phyloP scores from a whole-genome alignment of 2,329 filamentous ascomycete species.

The Botryotinia globosa region DNA sequence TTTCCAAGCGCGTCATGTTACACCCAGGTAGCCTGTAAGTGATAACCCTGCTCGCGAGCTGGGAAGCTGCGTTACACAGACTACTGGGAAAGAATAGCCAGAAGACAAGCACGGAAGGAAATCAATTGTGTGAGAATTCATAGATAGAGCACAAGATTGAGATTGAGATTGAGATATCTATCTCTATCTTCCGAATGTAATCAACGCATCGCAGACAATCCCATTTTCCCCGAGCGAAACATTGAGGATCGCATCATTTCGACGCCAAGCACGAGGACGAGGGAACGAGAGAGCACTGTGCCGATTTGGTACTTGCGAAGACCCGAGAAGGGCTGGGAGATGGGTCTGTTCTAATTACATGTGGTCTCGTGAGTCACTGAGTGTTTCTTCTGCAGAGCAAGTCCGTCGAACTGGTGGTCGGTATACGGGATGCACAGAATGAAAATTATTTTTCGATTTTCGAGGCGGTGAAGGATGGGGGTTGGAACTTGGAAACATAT shows the following conservation, averaged over 20 bases:
- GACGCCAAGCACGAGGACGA: background rate
- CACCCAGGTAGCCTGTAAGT: background rate
- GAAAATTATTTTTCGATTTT: background rate
- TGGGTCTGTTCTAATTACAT: constrained; percentile 2
- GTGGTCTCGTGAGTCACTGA: constrained; percentile 16
- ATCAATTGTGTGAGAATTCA: background rate
- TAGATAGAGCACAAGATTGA: background rate
- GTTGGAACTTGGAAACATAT: background rate
- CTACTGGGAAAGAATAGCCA: background rate
- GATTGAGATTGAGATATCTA: background rate
- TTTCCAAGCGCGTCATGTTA: constrained; percentile 4
- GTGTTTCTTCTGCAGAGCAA: background rate
- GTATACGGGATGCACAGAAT: background rate
- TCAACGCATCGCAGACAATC: background rate
- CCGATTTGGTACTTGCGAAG: background rate
- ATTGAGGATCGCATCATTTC: background rate
- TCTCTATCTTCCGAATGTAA: background rate
- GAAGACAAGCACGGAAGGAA: background rate
- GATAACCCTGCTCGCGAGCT: background rate
- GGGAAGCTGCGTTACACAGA: background rate
- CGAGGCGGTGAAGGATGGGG: constrained; percentile 14
- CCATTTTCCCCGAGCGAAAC: background rate
- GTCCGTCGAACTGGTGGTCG: background rate
- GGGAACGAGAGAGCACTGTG: background rate
- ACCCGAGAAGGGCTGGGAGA: background rate